phyloP scores from a whole-genome alignment of 1,284 basidiomycete species.

The Volvariella surrecta region DNA sequence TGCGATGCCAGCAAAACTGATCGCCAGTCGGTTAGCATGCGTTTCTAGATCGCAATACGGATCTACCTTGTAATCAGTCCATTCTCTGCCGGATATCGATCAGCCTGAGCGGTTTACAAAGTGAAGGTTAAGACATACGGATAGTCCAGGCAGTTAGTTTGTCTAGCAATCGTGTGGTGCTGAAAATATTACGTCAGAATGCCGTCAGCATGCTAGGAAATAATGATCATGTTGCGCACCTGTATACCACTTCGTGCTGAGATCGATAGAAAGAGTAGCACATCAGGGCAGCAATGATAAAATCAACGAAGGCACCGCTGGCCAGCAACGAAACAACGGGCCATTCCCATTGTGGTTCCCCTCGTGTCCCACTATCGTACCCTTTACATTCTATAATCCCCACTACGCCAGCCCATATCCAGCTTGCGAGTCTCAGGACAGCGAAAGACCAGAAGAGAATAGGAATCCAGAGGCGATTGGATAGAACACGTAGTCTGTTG shows the following conservation, averaged over 20 bases:
- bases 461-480: not conserved
- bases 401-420: conserved; percentile 4
- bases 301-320: conserved; percentile 7
- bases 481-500: conserved; percentile 4
- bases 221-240: not conserved
- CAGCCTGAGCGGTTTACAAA: not conserved
- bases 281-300: conserved; percentile 2
- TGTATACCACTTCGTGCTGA: not conserved
- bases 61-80: conserved; percentile 1
- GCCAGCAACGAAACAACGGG: conserved; percentile 6
- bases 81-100: not conserved
- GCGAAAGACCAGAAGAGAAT: conserved; percentile 6
- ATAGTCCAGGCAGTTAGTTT: conserved; percentile 7
- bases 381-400: conserved; percentile 1
- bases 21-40: not conserved
- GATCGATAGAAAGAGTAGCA: conserved; percentile 5
- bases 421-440: conserved; percentile 2
- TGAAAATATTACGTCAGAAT: not conserved
- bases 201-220: not conserved
- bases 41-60: not conserved
- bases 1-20: conserved; percentile 4
- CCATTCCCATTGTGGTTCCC: conserved; percentile 2
- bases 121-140: conserved; percentile 2
- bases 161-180: conserved; percentile 5
- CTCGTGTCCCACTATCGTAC: not conserved